These are phyloP conservation scores for Solanum rostratum DNA, from an alignment of 257 asterid species.

Conservation along the genomic window DNA sequence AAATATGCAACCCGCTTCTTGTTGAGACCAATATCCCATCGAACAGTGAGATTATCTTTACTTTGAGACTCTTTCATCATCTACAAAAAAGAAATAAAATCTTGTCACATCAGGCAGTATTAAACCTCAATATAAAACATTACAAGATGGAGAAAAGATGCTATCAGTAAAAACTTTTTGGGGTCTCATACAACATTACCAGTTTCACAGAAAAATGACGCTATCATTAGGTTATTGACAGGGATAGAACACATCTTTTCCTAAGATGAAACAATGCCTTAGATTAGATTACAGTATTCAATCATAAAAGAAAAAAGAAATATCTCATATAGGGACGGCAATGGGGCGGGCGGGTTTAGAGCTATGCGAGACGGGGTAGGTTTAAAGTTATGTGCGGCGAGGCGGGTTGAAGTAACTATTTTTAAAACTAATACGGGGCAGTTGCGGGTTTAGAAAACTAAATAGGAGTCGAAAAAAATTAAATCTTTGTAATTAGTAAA, in stretches of 20 bases:
- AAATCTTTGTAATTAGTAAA: too few species aligned
- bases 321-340: too few species aligned
- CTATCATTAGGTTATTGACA: not conserved
- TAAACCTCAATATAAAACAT: not conserved
- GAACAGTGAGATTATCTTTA: conserved; percentile 79
- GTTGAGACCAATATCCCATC: conserved; percentile 98
- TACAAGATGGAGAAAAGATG: not conserved
- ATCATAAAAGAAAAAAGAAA: not conserved
- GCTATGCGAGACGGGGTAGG: too few species aligned
- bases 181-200: not conserved
- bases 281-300: not conserved
- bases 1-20: conserved; percentile 94
- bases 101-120: not conserved
- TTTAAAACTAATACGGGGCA: too few species aligned
- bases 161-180: not conserved
- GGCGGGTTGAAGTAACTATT: too few species aligned
- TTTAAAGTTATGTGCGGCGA: too few species aligned
- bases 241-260: not conserved
- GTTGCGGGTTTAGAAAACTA: too few species aligned
- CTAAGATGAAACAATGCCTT: not conserved
- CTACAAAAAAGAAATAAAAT: conserved; percentile 24
- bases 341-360: too few species aligned
- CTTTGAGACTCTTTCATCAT: conserved; percentile 99
- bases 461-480: too few species aligned
- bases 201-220: not conserved